Conservation (phyloP, 1,284 basidiomycete species). For the Fomes fomentarius region DNA sequence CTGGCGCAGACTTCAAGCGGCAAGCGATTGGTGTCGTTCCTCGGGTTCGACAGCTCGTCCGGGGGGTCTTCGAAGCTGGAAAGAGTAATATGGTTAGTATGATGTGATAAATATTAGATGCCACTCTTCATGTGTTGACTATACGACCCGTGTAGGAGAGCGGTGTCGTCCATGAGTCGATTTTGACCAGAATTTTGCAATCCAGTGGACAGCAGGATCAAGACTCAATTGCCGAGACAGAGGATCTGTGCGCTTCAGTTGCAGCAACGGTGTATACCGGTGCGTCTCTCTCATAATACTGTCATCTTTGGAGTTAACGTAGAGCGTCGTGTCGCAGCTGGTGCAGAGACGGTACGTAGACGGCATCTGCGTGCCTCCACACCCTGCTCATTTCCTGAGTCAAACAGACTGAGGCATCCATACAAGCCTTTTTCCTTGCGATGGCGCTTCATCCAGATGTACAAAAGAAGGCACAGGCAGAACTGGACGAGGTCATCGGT, state of each 20-base stretch:
- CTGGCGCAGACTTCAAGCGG: conserved; percentile 17
- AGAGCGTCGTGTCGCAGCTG: neutral
- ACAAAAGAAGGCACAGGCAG: conserved; percentile 34
- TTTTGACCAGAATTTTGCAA: no score
- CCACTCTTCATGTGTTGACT: neutral
- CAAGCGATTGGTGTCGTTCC: neutral
- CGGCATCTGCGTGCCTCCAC: no score
- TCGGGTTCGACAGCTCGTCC: neutral
- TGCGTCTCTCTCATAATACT: neutral
- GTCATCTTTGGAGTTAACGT: no score
- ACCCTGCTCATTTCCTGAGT: no score
- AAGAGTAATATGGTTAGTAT: neutral
- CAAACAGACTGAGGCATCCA: conserved; percentile 4
- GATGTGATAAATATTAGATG: no score
- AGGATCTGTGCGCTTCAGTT: neutral
- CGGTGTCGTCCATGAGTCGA: neutral
- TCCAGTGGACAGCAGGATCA: no score
- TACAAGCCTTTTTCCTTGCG: conserved; percentile 28
- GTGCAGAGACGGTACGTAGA: neutral
- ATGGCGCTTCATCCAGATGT: conserved; percentile 34
- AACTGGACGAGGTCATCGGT: conserved; percentile 35
- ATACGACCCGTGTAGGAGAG: neutral
- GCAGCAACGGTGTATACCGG: neutral
- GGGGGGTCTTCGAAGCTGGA: neutral
- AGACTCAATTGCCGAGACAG: no score